Percentiles rank a stretch among this genome's conserved stretches.
These are phyloP conservation scores for Hydnomerulius pinastri DNA, from an alignment of 768 basidiomycete species.

Conservation along the genomic window DNA sequence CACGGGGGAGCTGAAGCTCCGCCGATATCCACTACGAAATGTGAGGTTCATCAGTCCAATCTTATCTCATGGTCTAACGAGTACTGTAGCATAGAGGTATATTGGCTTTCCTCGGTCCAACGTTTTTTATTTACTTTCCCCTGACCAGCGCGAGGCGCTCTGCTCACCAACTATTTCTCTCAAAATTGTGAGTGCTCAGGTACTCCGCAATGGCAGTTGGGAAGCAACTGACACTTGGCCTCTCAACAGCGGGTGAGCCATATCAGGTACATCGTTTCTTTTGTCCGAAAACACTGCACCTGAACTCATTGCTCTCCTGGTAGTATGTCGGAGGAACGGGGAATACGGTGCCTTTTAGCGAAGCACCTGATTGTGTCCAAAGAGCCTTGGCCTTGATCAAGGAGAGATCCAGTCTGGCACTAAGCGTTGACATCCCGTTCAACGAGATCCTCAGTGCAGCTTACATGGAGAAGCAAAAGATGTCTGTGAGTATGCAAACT, in stretches of 20 bases:
- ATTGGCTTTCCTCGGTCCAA: not conserved
- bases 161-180: slow-evolving; percentile 83
- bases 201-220: too few relatives aligned
- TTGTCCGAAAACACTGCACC: not conserved
- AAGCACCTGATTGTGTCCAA: slow-evolving; percentile 59
- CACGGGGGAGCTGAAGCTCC: slow-evolving; percentile 56
- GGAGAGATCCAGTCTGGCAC: slow-evolving; percentile 49
- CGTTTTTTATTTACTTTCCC: slow-evolving; percentile 8
- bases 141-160: slow-evolving; percentile 59
- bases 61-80: slow-evolving; percentile 10
- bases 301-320: slow-evolving; percentile 9
- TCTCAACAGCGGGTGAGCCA: slow-evolving; percentile 66
- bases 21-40: slow-evolving; percentile 69
- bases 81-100: slow-evolving; percentile 68
- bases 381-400: slow-evolving; percentile 62
- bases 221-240: slow-evolving; percentile 4
- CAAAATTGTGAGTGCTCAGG: slow-evolving; percentile 73
- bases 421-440: slow-evolving; percentile 47
- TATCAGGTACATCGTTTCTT: slow-evolving; percentile 57
- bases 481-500: slow-evolving; percentile 58
- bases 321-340: slow-evolving; percentile 80
- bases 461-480: slow-evolving; percentile 84
- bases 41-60: slow-evolving; percentile 41
- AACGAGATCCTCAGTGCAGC: slow-evolving; percentile 83
- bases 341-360: slow-evolving; percentile 66